phyloP scores from a whole-genome alignment of 164 flowering plant genomes.

The Aristolochia fimbriata region DNA sequence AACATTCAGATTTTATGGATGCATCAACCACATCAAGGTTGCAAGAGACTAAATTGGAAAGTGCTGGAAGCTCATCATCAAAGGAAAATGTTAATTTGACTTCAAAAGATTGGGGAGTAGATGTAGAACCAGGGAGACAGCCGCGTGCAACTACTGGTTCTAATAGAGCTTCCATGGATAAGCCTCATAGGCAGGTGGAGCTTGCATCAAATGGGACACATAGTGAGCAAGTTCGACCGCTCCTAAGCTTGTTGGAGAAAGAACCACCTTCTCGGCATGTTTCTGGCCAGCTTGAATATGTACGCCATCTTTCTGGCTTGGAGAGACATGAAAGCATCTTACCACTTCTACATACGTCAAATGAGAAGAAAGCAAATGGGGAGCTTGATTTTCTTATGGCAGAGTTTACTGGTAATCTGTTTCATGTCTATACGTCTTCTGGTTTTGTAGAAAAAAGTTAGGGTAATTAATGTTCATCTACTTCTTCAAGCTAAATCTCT shows the following conservation, averaged over 20 bases:
- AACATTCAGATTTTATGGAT: slow-evolving; percentile 20
- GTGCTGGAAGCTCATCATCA: slow-evolving; percentile 21
- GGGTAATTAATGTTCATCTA: too few relatives aligned
- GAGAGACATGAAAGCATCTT: slow-evolving; percentile 85
- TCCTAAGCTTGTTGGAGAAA: slow-evolving; percentile 92
- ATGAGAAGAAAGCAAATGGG: slow-evolving; percentile 78
- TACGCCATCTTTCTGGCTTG: slow-evolving; percentile 68
- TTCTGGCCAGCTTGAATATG: slow-evolving; percentile 94
- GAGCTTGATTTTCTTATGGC: slow-evolving; percentile 92
- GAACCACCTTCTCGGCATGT: slow-evolving; percentile 91
- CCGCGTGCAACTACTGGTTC: slow-evolving; percentile 35
- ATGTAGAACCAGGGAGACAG: slow-evolving; percentile 40
- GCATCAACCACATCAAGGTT: slow-evolving; percentile 31
- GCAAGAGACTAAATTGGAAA: slow-evolving; percentile 31
- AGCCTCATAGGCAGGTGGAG: slow-evolving; percentile 45
- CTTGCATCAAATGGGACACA: slow-evolving; percentile 43
- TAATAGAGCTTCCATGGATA: slow-evolving; percentile 46
- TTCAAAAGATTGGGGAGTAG: slow-evolving; percentile 45
- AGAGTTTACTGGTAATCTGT: slow-evolving; percentile 74
- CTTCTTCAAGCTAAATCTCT: background rate
- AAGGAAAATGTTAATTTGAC: slow-evolving; percentile 29
- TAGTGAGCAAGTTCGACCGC: slow-evolving; percentile 81
- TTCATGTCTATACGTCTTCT: background rate
- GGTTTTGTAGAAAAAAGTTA: background rate
- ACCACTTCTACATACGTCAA: slow-evolving; percentile 73